Evolutionary conservation across 2,329 filamentous ascomycete genomes (phyloP).

Genomic region (Pestalotiopsis sp.): DNA sequence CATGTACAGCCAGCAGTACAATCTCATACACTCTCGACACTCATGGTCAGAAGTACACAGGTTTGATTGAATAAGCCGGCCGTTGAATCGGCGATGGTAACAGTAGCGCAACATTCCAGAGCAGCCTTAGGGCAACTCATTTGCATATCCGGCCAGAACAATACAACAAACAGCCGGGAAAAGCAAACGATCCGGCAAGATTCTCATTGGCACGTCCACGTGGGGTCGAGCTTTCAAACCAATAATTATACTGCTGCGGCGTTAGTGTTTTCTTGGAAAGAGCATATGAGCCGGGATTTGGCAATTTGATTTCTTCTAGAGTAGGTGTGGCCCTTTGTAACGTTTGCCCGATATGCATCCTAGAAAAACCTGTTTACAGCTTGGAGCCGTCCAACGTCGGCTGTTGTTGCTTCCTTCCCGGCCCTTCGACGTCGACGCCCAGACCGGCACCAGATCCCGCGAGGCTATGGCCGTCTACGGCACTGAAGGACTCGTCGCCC

Average conservation of each 20-base stretch:
- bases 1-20: background rate
- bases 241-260: background rate
- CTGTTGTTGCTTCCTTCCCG: slow-evolving; percentile 6
- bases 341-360: too few species aligned
- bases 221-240: background rate
- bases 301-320: background rate
- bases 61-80: background rate
- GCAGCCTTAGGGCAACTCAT: background rate
- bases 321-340: too few species aligned
- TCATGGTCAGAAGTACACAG: background rate
- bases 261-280: background rate
- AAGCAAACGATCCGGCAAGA: too few species aligned
- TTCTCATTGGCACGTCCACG: too few species aligned
- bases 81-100: background rate
- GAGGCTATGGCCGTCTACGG: slow-evolving; percentile 24
- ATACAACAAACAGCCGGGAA: background rate
- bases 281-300: background rate
- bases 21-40: background rate
- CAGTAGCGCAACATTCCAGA: background rate
- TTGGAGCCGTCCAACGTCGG: slow-evolving; percentile 7
- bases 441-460: slow-evolving; percentile 29
- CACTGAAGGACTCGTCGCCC: slow-evolving; percentile 42
- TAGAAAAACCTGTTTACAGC: slow-evolving; percentile 3
- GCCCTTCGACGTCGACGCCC: slow-evolving; percentile 31
- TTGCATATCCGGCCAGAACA: background rate